phyloP scores from a whole-genome alignment of 352 stramenopile genomes.

The Pythium volutum region DNA sequence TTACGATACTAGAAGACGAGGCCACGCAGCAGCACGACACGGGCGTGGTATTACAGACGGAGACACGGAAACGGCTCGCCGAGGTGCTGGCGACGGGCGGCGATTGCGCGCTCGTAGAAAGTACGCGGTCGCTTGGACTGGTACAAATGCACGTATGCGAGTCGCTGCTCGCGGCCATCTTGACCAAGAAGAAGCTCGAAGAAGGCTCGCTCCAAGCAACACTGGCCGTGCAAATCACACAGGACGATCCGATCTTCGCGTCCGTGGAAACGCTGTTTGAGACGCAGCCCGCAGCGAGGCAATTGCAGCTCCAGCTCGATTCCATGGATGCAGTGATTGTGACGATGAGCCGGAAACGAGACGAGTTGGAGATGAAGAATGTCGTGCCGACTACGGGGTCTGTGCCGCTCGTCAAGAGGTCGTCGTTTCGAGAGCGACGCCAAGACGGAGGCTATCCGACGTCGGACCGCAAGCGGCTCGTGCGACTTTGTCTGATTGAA shows the following conservation, averaged over 20 bases:
- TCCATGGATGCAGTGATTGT: slow-evolving; percentile 8
- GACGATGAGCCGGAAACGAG: slow-evolving; percentile 6
- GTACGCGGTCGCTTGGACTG: slow-evolving; percentile 10
- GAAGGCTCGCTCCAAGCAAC: slow-evolving; percentile 24
- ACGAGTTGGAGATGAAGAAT: slow-evolving; percentile 10
- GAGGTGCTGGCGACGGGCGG: slow-evolving; percentile 15
- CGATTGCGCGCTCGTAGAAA: slow-evolving; percentile 6
- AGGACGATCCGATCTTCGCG: slow-evolving; percentile 28
- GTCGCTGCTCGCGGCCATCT: slow-evolving; percentile 10
- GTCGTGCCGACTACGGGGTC: slow-evolving; percentile 1
- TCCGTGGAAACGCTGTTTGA: slow-evolving; percentile 18
- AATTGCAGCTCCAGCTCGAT: slow-evolving; percentile 25
- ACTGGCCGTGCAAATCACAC: slow-evolving; percentile 19
- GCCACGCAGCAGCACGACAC: neutral
- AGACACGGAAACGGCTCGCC: slow-evolving; percentile 1
- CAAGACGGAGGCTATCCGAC: slow-evolving; percentile 12
- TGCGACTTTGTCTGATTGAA: slow-evolving; percentile 16
- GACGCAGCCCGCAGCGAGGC: slow-evolving; percentile 11
- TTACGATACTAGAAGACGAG: slow-evolving; percentile 20
- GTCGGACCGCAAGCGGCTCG: slow-evolving; percentile 11
- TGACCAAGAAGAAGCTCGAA: slow-evolving; percentile 21
- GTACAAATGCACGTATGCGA: slow-evolving; percentile 22
- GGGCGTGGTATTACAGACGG: neutral
- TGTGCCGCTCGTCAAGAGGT: slow-evolving; percentile 15
- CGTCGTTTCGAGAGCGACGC: slow-evolving; percentile 18